Evolutionary conservation across 495 filamentous ascomycete genomes (phyloP), one percentile per base, ranked within the genome.

Genomic region (Aspergillus sclerotiicarbonarius): DNA sequence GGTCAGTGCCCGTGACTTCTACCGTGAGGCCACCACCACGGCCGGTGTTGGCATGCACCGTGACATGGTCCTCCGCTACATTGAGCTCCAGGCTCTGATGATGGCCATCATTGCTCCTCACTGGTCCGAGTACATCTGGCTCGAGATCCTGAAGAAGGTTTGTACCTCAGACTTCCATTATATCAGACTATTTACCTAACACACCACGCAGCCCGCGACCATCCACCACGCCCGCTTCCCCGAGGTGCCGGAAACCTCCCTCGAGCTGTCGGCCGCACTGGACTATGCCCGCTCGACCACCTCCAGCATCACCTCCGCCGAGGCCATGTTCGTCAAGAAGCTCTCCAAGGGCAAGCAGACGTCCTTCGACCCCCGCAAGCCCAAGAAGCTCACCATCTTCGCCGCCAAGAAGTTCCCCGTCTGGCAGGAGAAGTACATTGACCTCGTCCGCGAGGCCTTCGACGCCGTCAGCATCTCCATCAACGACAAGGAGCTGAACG

Each of bases 91-190:
- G 72, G 86, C 90, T 51, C 80, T 94, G 39, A 76, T 94, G 61
- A 75, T 96, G 51, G 81, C 86, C 8, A 85, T 88, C 31, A 87
- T 94, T 60, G 88, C 92, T 9, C 94, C 94, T 51, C 94, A 98
- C 76, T 98, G 91, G 89, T 80, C 91, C 51, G 94, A 98, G 64
- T 90, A 95, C 69, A 84, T 98, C 66, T 98, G 90, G 90, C 83
- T 86, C 37, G 91, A 97, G 72, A 80, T 97, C 10, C 85, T 98
- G 57, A 80, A 85, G 58, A 88, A 96, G 73, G 81, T 83, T 53
- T 67, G 70, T 56, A n/a, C 16, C n/a, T 37, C 6, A 7, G 13
- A n/a, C 41, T 18, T 29, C 15, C 8, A 50, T 20, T 13, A n/a
- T 8, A 29, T 7, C 18, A 20, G 32, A 35, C 13, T 55, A 43